Conservation (phyloP, 768 basidiomycete species). For the Serpula lacrymans region DNA sequence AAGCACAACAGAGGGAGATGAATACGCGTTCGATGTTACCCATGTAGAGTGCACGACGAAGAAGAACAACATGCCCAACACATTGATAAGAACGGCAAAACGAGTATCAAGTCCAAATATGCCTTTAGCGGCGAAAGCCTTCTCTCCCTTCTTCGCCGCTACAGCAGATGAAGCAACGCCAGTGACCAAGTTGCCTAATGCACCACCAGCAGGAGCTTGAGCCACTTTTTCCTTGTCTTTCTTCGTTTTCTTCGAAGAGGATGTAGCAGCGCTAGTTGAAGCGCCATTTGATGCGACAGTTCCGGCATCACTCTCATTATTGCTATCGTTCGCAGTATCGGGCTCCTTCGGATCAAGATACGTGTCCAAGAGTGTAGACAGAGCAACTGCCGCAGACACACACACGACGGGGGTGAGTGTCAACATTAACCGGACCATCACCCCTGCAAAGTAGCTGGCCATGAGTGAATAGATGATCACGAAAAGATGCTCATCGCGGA, state of each 20-base stretch:
- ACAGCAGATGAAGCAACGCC: conserved; percentile 31
- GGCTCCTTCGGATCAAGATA: conserved; percentile 88
- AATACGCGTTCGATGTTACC: conserved; percentile 93
- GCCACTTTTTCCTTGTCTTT: conserved; percentile 59
- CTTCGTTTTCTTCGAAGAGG: conserved; percentile 41
- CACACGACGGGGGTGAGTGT: conserved; percentile 97
- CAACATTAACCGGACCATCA: conserved; percentile 99
- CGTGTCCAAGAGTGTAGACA: conserved; percentile 83
- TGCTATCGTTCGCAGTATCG: conserved; percentile 17
- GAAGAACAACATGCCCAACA: conserved; percentile 74
- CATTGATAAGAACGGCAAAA: conserved; percentile 67
- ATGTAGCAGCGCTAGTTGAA: conserved; percentile 25
- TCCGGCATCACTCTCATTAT: conserved; percentile 5
- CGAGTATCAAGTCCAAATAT: conserved; percentile 88
- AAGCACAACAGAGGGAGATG: conserved; percentile 95
- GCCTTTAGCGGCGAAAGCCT: conserved; percentile 44
- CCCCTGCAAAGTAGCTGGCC: conserved; percentile 97
- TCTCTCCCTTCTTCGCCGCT: conserved; percentile 28
- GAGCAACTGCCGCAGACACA: conserved; percentile 85
- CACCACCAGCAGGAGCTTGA: conserved; percentile 29
- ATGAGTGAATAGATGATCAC: conserved; percentile 97
- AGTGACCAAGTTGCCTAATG: conserved; percentile 40
- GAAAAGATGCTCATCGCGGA: conserved; percentile 96
- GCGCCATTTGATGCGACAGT: conserved; percentile 11
- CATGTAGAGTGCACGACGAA: conserved; percentile 98